Base-by-base conservation (phyloP, 2,329 filamentous ascomycete species). In the Tolypocladium tropicale region DNA sequence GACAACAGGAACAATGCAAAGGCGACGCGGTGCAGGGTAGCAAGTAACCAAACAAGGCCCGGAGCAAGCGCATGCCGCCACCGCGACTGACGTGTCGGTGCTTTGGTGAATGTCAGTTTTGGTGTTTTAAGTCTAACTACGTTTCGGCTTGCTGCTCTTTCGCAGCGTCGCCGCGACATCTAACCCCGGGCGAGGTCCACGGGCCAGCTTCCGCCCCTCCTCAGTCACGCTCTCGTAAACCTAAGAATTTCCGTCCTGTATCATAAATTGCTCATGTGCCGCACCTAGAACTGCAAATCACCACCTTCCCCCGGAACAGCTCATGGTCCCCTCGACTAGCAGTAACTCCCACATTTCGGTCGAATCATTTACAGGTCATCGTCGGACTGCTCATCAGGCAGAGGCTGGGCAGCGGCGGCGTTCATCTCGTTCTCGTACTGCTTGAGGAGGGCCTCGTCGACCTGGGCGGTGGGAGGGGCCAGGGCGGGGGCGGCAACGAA, bases 401-500 rank as follows among this genome's bases (percentile, higher is more conserved):
- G 89, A 68, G 94, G 91, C 84, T 88, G 84, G 62, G 80, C 67
- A 61, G 88, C 84, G 61, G 94, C 94, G 53, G 80, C 82, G 60
- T 83, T 76, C 90, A 99, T 95, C 81, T 99, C 94, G 76, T 87
- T 79, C 75, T 87, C 79, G 82, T 95, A 95, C 78, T 90, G 74
- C 66, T 83, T 80, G 68, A 96, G 82, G 63, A 95, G 86, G 56
- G 79, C 82, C 76, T 88, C 82, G 77, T 97, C 90, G 75, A 99
- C 90, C 72, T 86, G 78, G 67, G 93, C 90, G 73, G 94, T 93
- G 60, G 94, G 92, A 66, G 94, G 94, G 64, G 93, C 94, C 67
- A 99, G 87, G 67, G 94, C 94, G 62, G 90, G 89, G 61, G 90
- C 92, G 68, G 94, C 94, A 68, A 97, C 93, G 71, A 99, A 97